Conservation (phyloP, 768 basidiomycete species). For the Suillus americanus region DNA sequence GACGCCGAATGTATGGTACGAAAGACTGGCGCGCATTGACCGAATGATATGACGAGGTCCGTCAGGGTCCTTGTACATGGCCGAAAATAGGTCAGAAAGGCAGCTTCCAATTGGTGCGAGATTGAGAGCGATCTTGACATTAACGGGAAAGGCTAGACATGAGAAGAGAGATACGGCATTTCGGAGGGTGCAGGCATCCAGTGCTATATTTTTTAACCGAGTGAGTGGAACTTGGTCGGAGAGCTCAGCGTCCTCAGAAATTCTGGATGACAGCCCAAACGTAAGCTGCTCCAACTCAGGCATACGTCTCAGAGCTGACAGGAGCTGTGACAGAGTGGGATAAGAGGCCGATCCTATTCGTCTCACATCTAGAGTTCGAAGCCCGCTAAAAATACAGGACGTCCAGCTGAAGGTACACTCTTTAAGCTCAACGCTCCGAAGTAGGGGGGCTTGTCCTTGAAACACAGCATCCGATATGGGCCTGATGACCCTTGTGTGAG, state of each 20-base stretch:
- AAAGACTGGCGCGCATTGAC: background rate
- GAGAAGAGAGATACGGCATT: background rate
- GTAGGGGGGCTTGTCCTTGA: conserved; percentile 30
- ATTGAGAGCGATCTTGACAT: background rate
- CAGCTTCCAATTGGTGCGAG: background rate
- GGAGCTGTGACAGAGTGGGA: background rate
- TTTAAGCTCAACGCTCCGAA: conserved; percentile 37
- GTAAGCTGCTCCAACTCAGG: background rate
- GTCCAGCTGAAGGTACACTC: conserved; percentile 36
- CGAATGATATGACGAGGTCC: background rate
- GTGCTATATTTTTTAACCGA: background rate
- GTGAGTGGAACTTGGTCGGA: background rate
- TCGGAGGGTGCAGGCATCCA: background rate
- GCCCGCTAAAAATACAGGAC: conserved; percentile 33
- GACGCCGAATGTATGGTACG: background rate
- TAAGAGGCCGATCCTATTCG: background rate
- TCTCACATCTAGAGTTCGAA: conserved; percentile 14
- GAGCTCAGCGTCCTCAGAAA: background rate
- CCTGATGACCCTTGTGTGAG: conserved; percentile 14
- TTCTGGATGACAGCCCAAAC: conserved; percentile 8
- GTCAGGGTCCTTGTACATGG: background rate
- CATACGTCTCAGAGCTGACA: background rate
- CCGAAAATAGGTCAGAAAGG: background rate
- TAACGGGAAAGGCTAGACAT: background rate
- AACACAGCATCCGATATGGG: conserved; percentile 30